These are phyloP conservation scores for Ascochyta viciae-villosae DNA, from an alignment of 2,329 filamentous ascomycete genomes.

Conservation along the genomic window DNA sequence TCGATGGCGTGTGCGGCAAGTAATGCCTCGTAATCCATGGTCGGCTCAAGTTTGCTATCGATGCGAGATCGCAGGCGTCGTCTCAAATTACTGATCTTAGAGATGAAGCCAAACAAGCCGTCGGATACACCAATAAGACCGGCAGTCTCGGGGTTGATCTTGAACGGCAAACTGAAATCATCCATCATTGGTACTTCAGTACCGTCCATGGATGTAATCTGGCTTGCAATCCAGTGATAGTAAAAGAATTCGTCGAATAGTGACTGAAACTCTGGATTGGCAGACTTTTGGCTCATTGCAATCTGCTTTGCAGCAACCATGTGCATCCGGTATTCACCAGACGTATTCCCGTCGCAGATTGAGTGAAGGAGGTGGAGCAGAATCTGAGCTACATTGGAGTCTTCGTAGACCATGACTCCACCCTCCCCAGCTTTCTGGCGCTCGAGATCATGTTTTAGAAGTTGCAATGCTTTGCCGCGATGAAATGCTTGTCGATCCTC, in stretches of 20 bases:
- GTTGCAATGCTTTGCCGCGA: constrained; percentile 53
- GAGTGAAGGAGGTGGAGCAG: constrained; percentile 67
- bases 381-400: constrained; percentile 68
- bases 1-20: constrained; percentile 79
- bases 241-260: constrained; percentile 80
- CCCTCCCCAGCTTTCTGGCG: constrained; percentile 49
- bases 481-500: constrained; percentile 58
- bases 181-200: constrained; percentile 61
- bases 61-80: constrained; percentile 76
- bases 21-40: constrained; percentile 75
- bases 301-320: constrained; percentile 77
- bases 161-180: constrained; percentile 62
- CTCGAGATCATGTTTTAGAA: constrained; percentile 56
- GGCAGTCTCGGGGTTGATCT: constrained; percentile 62
- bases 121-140: constrained; percentile 82
- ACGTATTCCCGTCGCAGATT: constrained; percentile 65
- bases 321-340: constrained; percentile 79
- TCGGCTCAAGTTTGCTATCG: constrained; percentile 66
- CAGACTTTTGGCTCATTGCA: constrained; percentile 65
- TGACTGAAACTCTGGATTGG: constrained; percentile 73
- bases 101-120: constrained; percentile 79
- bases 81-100: constrained; percentile 78
- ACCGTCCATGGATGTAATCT: constrained; percentile 63
- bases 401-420: constrained; percentile 52
- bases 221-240: constrained; percentile 73